phyloP scores from a whole-genome alignment of 2,329 filamentous ascomycete species.

The Colletotrichum spinosum region DNA sequence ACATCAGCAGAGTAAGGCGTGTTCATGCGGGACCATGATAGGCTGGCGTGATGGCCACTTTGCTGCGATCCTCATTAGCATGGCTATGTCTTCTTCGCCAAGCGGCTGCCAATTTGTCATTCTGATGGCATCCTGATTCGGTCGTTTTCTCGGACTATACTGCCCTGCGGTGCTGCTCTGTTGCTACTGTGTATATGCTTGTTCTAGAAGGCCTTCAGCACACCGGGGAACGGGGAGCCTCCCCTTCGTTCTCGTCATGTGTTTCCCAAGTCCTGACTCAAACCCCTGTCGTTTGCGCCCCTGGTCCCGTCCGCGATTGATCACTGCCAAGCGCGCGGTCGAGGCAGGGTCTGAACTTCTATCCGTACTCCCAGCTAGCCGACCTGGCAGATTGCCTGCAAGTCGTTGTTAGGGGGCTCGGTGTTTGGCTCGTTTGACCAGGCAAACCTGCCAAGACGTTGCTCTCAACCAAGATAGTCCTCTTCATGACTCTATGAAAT shows the following conservation, averaged over 20 bases:
- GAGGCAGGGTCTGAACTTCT: slow-evolving; percentile 6
- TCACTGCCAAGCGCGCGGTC: slow-evolving; percentile 24
- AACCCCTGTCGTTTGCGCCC: slow-evolving; percentile 8
- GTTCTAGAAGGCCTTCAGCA: slow-evolving; percentile 1
- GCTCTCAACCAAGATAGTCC: slow-evolving; percentile 13
- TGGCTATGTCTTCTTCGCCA: slow-evolving; percentile 18
- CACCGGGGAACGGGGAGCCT: neutral
- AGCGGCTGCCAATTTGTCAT: slow-evolving; percentile 26
- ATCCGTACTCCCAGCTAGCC: neutral
- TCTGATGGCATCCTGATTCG: slow-evolving; percentile 18
- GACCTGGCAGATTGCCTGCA: slow-evolving; percentile 17
- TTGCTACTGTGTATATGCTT: neutral
- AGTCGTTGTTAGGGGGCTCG: neutral
- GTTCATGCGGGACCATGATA: slow-evolving; percentile 3
- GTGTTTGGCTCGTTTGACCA: slow-evolving; percentile 11
- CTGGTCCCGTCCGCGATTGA: slow-evolving; percentile 18
- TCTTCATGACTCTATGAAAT: slow-evolving; percentile 26
- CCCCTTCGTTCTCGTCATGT: slow-evolving; percentile 21
- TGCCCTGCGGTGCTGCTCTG: neutral
- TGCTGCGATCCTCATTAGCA: neutral
- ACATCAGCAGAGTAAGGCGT: slow-evolving; percentile 4
- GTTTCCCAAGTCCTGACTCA: slow-evolving; percentile 23
- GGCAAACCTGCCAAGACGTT: slow-evolving; percentile 31
- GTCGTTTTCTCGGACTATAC: slow-evolving; percentile 5
- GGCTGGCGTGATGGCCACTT: neutral